A percentile compares a stretch with the other conserved stretches of the same genome.
These are phyloP conservation scores for Emmonsia crescens DNA, from an alignment of 2,329 filamentous ascomycete species.

Conservation along the genomic window DNA sequence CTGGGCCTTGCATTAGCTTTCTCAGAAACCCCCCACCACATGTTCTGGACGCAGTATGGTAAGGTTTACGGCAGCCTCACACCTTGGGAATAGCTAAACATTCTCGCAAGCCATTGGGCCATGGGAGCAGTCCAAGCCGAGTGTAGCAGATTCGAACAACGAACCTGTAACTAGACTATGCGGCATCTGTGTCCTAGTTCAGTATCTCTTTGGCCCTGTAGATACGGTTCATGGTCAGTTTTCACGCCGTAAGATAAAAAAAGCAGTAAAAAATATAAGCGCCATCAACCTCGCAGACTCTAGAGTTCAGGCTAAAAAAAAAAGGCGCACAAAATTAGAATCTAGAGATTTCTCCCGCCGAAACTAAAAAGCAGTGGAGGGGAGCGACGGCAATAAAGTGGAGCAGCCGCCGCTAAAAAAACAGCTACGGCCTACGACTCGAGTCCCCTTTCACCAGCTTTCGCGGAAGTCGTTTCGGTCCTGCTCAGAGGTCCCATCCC, in stretches of 20 bases:
- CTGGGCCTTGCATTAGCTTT: background rate
- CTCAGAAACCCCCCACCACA: background rate
- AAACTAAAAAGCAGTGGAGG: background rate
- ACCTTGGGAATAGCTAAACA: background rate
- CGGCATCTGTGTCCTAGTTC: background rate
- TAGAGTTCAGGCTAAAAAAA: background rate
- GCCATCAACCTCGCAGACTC: background rate
- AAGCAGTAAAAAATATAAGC: background rate
- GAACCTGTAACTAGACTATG: background rate
- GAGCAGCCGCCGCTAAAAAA: background rate
- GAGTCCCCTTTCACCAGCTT: background rate
- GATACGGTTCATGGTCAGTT: background rate
- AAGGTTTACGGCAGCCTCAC: background rate
- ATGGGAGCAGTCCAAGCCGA: too few relatives aligned
- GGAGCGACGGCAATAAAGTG: background rate
- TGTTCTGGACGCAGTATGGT: background rate
- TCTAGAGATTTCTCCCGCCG: background rate
- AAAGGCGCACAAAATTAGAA: background rate
- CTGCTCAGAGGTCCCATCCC: background rate
- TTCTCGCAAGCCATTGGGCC: too few relatives aligned
- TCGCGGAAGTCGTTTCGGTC: background rate
- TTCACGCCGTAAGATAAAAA: background rate
- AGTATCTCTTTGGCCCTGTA: background rate
- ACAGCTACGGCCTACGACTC: too few relatives aligned
- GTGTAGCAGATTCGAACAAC: background rate